Evolutionary conservation across 2,329 filamentous ascomycete species (phyloP).

Genomic region (Balansia obtecta): DNA sequence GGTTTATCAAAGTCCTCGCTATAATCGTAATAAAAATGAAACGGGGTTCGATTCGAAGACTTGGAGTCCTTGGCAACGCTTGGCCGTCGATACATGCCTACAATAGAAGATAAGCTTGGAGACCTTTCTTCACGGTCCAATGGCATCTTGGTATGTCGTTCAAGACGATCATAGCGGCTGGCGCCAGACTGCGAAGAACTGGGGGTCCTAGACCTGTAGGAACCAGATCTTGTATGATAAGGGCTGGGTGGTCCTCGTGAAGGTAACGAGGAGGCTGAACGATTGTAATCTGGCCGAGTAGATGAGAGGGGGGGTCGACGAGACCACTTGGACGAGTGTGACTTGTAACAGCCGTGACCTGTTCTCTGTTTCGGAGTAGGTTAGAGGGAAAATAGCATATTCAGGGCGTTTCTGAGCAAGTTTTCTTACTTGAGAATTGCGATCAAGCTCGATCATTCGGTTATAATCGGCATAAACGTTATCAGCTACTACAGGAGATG

Average conservation of each 20-base stretch:
- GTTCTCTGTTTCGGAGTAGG: constrained; percentile 25
- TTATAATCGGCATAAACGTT: constrained; percentile 35
- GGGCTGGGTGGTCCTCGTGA: constrained; percentile 16
- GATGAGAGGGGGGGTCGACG: constrained; percentile 26
- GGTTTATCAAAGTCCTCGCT: constrained; percentile 35
- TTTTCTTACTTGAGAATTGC: constrained; percentile 30
- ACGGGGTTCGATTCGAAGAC: constrained; percentile 16
- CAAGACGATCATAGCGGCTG: constrained; percentile 14
- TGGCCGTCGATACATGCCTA: constrained; percentile 32
- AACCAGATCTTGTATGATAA: constrained; percentile 11
- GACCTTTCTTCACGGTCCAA: constrained; percentile 28
- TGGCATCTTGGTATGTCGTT: constrained; percentile 22
- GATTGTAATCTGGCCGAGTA: constrained; percentile 26
- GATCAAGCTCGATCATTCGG: constrained; percentile 37
- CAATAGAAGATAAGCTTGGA: constrained; percentile 36
- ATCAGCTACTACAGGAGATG: constrained; percentile 36
- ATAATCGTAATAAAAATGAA: constrained; percentile 40
- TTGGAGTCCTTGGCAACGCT: constrained; percentile 14
- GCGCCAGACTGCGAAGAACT: constrained; percentile 19
- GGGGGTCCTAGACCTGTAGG: constrained; percentile 22
- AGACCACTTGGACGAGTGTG: constrained; percentile 21
- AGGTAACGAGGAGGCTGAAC: constrained; percentile 28
- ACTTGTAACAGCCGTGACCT: constrained; percentile 28
- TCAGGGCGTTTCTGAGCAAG: neutral
- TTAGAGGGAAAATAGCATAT: constrained; percentile 1